Percentiles rank a stretch among this genome's conserved stretches.
phyloP scores from a whole-genome alignment of 2,329 filamentous ascomycete genomes.

The Arthrinium puccinioides region DNA sequence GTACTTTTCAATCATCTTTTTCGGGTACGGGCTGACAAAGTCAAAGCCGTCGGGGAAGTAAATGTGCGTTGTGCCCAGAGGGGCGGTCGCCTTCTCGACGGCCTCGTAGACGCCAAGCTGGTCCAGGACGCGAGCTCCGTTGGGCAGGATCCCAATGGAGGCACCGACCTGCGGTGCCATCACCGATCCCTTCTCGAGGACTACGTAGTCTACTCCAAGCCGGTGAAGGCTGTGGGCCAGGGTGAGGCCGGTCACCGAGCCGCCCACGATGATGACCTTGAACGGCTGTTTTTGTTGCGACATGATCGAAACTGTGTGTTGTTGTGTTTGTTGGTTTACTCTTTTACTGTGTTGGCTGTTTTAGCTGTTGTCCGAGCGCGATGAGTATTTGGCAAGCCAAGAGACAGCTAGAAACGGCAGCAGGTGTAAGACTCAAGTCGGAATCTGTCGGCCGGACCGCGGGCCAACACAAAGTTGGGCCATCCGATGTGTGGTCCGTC shows the following conservation, averaged over 20 bases:
- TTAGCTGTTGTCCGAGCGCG: no score
- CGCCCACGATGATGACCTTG: constrained; percentile 17
- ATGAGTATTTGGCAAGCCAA: no score
- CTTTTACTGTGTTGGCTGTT: no score
- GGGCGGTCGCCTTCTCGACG: background rate
- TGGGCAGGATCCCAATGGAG: constrained; percentile 15
- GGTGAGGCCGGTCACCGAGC: constrained; percentile 17
- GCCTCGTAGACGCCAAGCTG: constrained; percentile 13
- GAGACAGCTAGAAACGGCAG: no score
- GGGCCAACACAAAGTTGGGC: no score
- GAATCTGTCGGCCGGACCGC: no score
- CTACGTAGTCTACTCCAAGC: constrained; percentile 18
- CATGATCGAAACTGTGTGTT: no score
- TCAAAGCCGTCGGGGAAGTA: background rate
- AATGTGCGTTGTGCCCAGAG: background rate
- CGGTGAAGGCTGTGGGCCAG: constrained; percentile 16
- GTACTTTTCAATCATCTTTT: background rate
- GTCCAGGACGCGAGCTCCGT: constrained; percentile 17
- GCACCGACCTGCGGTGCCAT: constrained; percentile 14
- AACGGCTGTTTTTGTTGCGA: background rate
- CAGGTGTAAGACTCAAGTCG: no score
- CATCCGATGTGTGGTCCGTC: no score
- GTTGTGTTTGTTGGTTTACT: no score
- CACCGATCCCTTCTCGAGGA: constrained; percentile 16
- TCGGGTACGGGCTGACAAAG: background rate